These are phyloP conservation scores for Canavalia gladiata DNA, from an alignment of 306 rosid genomes.

Conservation along the genomic window DNA sequence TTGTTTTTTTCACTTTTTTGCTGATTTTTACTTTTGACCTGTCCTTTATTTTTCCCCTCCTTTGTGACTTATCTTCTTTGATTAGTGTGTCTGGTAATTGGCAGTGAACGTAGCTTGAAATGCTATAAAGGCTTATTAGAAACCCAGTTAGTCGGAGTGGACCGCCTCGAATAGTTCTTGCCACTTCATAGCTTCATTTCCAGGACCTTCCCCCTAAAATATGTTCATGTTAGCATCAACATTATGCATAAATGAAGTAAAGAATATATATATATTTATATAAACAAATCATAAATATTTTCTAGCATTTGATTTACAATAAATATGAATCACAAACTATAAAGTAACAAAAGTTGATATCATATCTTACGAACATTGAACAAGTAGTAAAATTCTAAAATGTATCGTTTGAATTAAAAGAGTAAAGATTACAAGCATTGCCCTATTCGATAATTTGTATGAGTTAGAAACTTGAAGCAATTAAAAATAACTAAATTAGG, in stretches of 20 bases:
- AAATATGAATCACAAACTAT: background rate
- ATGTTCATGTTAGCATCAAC: slow-evolving; percentile 39
- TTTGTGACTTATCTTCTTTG: too few relatives aligned
- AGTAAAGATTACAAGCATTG: too few relatives aligned
- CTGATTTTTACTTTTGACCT: too few relatives aligned
- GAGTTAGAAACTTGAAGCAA: background rate
- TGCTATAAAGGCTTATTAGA: slow-evolving; percentile 3
- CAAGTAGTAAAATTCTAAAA: too few relatives aligned
- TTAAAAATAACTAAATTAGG: background rate
- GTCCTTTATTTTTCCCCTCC: too few relatives aligned
- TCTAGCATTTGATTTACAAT: slow-evolving; percentile 7
- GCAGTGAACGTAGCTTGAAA: background rate
- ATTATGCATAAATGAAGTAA: slow-evolving; percentile 32
- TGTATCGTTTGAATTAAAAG: too few relatives aligned
- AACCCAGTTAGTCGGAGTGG: slow-evolving; percentile 37
- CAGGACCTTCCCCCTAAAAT: slow-evolving; percentile 93
- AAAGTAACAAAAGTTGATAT: background rate
- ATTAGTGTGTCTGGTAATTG: background rate
- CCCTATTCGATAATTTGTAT: too few relatives aligned
- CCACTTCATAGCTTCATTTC: slow-evolving; percentile 78
- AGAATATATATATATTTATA: background rate
- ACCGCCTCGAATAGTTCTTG: slow-evolving; percentile 72
- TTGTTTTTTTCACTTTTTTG: too few relatives aligned
- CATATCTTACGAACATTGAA: too few relatives aligned
- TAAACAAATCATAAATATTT: slow-evolving; percentile 4